A percentile compares a stretch with the other conserved stretches of the same genome.
These are phyloP conservation scores for Thelephora aurantiotincta DNA, from an alignment of 768 basidiomycete species.

Conservation along the genomic window DNA sequence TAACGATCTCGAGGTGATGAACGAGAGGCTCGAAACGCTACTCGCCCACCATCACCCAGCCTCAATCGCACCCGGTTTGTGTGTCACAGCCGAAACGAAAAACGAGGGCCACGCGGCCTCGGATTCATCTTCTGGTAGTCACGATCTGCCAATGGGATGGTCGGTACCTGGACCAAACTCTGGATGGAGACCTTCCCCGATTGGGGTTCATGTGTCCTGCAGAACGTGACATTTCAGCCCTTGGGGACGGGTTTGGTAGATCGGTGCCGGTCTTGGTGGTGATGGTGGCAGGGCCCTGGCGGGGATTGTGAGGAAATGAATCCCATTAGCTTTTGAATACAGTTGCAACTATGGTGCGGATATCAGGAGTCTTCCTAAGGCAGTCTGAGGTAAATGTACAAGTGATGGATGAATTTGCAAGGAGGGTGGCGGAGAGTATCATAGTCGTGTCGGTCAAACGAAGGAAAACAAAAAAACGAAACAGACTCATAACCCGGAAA, in stretches of 20 bases:
- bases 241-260: neutral
- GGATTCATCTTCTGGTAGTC: neutral
- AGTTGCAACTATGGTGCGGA: neutral
- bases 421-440: too few relatives aligned
- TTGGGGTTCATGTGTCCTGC: slow-evolving; percentile 35
- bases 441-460: too few relatives aligned
- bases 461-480: too few relatives aligned
- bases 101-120: too few relatives aligned
- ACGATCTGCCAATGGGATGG: slow-evolving; percentile 35
- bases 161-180: slow-evolving; percentile 6
- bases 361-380: neutral
- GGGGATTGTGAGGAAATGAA: too few relatives aligned
- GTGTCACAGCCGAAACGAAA: neutral
- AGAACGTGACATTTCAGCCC: slow-evolving; percentile 3
- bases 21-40: slow-evolving; percentile 31
- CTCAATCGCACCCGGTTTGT: neutral
- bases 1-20: slow-evolving; percentile 39
- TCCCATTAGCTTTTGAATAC: too few relatives aligned
- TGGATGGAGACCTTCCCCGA: slow-evolving; percentile 52
- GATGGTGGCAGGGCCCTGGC: too few relatives aligned
- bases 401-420: too few relatives aligned
- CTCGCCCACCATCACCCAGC: slow-evolving; percentile 10
- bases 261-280: neutral
- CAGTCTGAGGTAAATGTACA: neutral
- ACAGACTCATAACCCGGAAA: too few relatives aligned